phyloP scores from a whole-genome alignment of 2,329 filamentous ascomycete species.

The Calonectria montana region DNA sequence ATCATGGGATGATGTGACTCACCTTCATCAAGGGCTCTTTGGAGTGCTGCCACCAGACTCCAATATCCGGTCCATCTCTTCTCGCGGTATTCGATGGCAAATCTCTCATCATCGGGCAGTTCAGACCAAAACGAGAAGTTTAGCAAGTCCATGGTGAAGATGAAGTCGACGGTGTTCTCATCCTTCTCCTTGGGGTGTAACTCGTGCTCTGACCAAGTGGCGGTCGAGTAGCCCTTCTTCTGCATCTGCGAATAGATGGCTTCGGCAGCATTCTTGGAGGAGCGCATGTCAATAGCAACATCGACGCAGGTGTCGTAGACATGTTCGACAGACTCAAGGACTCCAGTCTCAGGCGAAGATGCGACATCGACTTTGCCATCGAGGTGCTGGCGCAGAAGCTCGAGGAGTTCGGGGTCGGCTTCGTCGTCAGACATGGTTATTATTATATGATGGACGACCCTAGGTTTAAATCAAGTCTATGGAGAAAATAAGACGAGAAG shows the following conservation, averaged over 20 bases:
- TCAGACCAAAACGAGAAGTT: conserved; percentile 99
- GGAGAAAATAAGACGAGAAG: background rate
- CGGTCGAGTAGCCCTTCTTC: conserved; percentile 82
- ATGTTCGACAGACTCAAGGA: conserved; percentile 84
- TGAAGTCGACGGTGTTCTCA: conserved; percentile 85
- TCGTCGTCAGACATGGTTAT: conserved; percentile 87
- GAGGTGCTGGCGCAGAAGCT: conserved; percentile 84
- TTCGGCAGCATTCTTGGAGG: conserved; percentile 84
- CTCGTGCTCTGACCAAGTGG: conserved; percentile 88
- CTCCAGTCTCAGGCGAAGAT: conserved; percentile 79
- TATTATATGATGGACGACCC: background rate
- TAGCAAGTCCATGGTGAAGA: conserved; percentile 96
- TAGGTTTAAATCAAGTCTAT: background rate
- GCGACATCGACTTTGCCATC: conserved; percentile 66
- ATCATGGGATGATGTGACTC: conserved; percentile 26
- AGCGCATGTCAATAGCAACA: conserved; percentile 85
- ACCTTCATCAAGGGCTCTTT: conserved; percentile 89
- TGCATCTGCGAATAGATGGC: conserved; percentile 86
- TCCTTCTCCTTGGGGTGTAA: conserved; percentile 88
- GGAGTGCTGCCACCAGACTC: conserved; percentile 89
- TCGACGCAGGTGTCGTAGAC: conserved; percentile 95
- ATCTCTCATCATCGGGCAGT: conserved; percentile 74
- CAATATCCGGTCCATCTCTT: conserved; percentile 94
- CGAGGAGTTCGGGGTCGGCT: conserved; percentile 87
- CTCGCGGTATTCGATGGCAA: conserved; percentile 83